Evolutionary conservation across 345 rosid species (phyloP).

Genomic region (Sisymbrium altissimum): DNA sequence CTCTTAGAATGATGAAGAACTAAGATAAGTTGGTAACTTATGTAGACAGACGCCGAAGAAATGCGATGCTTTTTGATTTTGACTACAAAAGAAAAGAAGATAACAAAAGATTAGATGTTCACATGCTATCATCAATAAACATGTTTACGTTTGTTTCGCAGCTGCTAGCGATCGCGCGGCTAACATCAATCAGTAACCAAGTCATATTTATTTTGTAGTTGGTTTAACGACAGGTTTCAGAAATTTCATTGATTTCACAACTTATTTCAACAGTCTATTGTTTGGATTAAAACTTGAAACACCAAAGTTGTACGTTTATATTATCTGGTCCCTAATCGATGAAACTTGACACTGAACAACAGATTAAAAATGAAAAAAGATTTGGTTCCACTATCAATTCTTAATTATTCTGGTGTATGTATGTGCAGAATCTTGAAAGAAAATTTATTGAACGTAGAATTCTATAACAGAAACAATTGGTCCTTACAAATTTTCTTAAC

Average conservation of each 20-base stretch:
- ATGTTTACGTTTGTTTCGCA: slow-evolving; percentile 15
- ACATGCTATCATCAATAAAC: slow-evolving; percentile 20
- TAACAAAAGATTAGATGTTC: slow-evolving; percentile 16
- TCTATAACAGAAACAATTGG: background rate
- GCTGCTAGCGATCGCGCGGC: background rate
- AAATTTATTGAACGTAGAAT: background rate
- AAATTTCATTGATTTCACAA: background rate
- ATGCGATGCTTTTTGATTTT: background rate
- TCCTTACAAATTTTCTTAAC: background rate
- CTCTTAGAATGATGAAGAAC: slow-evolving; percentile 81
- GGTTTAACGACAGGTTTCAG: background rate
- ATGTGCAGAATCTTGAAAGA: background rate
- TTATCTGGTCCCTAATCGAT: background rate
- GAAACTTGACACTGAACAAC: background rate
- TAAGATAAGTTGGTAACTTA: slow-evolving; percentile 22
- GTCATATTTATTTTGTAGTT: background rate
- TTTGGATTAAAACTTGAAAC: too few relatives aligned
- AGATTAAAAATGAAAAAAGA: background rate
- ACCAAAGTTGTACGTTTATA: background rate
- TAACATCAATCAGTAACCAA: background rate
- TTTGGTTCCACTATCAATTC: background rate
- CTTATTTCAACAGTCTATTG: background rate
- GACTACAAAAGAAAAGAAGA: background rate
- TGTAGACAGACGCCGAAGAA: slow-evolving; percentile 12
- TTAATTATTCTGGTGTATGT: background rate